Percentiles rank a stretch among this genome's conserved stretches.
Conservation (phyloP, 192 early-diverging fungal genomes). For the Spinellus fusiger region DNA sequence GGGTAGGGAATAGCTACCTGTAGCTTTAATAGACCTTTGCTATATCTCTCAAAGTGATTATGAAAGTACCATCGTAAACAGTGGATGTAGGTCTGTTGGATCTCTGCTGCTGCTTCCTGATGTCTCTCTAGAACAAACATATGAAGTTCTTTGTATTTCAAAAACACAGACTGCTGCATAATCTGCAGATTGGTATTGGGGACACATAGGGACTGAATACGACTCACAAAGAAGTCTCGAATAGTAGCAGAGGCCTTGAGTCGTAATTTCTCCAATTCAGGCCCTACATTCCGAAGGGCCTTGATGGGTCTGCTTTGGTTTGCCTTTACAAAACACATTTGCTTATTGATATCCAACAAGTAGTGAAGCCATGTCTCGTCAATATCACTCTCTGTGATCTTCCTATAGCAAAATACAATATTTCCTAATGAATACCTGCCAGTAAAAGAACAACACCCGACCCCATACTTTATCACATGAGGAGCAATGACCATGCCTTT, state of each 20-base stretch:
- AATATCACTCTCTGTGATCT: conserved; percentile 89
- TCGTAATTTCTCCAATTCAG: conserved; percentile 88
- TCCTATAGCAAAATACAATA: conserved; percentile 38
- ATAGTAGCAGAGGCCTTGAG: conserved; percentile 80
- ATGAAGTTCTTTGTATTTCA: conserved; percentile 90
- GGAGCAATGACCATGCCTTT: conserved; percentile 85
- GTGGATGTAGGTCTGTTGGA: conserved; percentile 80
- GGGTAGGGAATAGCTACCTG: conserved; percentile 58
- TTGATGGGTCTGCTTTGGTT: conserved; percentile 71
- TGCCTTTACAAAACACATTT: conserved; percentile 75
- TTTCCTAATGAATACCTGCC: conserved; percentile 2
- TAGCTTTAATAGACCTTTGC: conserved; percentile 64
- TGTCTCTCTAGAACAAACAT: conserved; percentile 88
- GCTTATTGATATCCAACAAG: conserved; percentile 80
- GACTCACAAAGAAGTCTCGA: conserved; percentile 80
- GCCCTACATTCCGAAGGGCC: conserved; percentile 81
- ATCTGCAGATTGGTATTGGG: conserved; percentile 93
- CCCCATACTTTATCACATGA: conserved; percentile 49
- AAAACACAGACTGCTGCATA: conserved; percentile 83
- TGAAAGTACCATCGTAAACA: conserved; percentile 82
- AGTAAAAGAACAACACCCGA: too few species aligned
- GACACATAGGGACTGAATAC: conserved; percentile 80
- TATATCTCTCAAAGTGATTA: conserved; percentile 88
- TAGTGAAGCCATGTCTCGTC: conserved; percentile 86
- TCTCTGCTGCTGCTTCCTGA: conserved; percentile 79